Evolutionary conservation across 768 basidiomycete species (phyloP).

Genomic region (Pleurotus citrinopileatus): DNA sequence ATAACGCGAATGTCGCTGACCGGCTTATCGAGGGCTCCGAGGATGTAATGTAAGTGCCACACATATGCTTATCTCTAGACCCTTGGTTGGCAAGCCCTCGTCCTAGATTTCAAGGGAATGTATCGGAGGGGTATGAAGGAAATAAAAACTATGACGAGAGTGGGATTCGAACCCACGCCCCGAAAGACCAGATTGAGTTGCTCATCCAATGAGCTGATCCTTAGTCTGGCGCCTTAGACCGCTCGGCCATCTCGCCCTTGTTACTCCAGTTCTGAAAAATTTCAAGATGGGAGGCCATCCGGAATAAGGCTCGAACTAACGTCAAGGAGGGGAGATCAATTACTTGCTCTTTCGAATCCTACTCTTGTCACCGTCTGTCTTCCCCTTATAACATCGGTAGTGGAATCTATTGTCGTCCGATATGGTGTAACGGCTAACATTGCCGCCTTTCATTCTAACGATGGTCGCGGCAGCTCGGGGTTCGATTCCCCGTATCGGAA

Average conservation of each 20-base stretch:
- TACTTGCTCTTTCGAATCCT: constrained; percentile 65
- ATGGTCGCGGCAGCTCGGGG: constrained; percentile 31
- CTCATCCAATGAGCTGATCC: constrained; percentile 27
- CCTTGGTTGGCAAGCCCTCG: no score
- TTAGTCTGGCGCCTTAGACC: constrained; percentile 89
- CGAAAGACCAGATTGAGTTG: constrained; percentile 24
- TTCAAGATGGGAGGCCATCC: constrained; percentile 14
- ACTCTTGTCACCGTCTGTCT: constrained; percentile 36
- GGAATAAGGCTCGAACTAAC: no score
- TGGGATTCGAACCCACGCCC: constrained; percentile 63
- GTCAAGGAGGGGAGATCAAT: no score
- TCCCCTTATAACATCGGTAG: no score
- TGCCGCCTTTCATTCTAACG: constrained; percentile 50
- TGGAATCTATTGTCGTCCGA: no score
- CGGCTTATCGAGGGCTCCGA: no score
- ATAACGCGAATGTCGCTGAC: no score
- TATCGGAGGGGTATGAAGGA: no score
- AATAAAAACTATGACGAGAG: constrained; percentile 31
- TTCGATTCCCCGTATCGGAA: constrained; percentile 37
- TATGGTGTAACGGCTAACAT: constrained; percentile 67
- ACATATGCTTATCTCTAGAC: no score
- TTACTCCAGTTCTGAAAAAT: constrained; percentile 12
- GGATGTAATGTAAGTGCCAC: no score
- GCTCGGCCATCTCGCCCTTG: constrained; percentile 71
- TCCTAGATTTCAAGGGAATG: no score